Conservation (phyloP, 1,139 yeast genomes). For the Geotrichum candidum region DNA sequence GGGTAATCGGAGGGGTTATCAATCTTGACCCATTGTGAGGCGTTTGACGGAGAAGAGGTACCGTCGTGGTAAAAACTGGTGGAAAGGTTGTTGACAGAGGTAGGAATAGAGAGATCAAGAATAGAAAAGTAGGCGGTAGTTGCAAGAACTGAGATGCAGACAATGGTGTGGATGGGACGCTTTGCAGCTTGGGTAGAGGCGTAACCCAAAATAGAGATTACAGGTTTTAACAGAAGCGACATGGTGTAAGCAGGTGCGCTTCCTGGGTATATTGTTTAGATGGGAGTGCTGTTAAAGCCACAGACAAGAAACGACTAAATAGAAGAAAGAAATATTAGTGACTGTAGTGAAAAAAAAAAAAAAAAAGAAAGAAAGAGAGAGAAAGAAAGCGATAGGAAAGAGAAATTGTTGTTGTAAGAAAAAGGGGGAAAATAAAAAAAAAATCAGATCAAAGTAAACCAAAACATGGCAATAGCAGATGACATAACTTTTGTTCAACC, state of each 20-base stretch:
- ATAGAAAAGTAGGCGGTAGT: constrained; percentile 77
- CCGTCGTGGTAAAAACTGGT: constrained; percentile 26
- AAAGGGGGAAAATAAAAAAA: background rate
- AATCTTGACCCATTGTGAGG: constrained; percentile 27
- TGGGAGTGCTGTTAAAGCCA: background rate
- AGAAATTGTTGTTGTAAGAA: background rate
- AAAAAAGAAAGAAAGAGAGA: background rate
- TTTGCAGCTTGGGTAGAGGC: constrained; percentile 66
- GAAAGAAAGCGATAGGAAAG: background rate
- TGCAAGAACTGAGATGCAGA: constrained; percentile 66
- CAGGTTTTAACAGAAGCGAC: constrained; percentile 15
- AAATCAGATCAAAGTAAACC: background rate
- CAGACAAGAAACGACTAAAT: background rate
- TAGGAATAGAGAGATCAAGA: constrained; percentile 68
- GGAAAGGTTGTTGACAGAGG: constrained; percentile 26
- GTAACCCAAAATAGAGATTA: constrained; percentile 18
- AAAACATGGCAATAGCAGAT: background rate
- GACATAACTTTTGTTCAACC: background rate
- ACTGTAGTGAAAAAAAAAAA: background rate
- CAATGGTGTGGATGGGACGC: constrained; percentile 84
- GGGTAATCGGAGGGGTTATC: constrained; percentile 31
- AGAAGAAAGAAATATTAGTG: background rate
- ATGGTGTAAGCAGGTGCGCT: constrained; percentile 1
- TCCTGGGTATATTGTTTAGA: background rate
- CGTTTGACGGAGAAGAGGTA: constrained; percentile 16